These are phyloP conservation scores for Lachancea quebecensis DNA, from an alignment of 805 yeast species.

Conservation along the genomic window DNA sequence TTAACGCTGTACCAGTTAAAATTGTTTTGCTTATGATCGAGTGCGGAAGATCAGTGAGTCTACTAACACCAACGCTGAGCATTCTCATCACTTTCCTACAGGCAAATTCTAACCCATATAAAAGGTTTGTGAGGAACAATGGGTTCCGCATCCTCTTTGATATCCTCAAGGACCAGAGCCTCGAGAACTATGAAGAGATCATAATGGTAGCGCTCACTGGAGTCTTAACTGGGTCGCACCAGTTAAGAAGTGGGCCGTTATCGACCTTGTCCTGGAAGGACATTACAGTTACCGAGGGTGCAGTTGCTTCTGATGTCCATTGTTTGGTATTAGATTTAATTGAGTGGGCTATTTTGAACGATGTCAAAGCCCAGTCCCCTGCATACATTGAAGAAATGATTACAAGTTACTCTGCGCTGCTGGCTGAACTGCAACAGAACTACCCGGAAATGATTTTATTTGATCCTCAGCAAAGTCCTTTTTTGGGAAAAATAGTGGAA, in stretches of 20 bases:
- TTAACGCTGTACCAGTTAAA: slow-evolving; percentile 37
- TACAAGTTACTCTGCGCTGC: slow-evolving; percentile 19
- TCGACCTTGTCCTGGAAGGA: background rate
- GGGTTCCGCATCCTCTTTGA: slow-evolving; percentile 39
- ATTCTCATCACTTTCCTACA: slow-evolving; percentile 46
- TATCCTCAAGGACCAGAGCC: slow-evolving; percentile 36
- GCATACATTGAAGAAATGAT: slow-evolving; percentile 26
- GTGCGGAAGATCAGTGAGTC: background rate
- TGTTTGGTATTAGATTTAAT: slow-evolving; percentile 30
- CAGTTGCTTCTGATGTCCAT: background rate
- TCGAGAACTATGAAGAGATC: slow-evolving; percentile 33
- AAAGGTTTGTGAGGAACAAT: slow-evolving; percentile 43
- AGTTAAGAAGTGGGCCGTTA: background rate
- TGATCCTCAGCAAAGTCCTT: slow-evolving; percentile 27
- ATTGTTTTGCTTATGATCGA: slow-evolving; percentile 53
- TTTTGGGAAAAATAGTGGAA: slow-evolving; percentile 22
- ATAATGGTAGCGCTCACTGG: slow-evolving; percentile 42
- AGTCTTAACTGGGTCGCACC: slow-evolving; percentile 13
- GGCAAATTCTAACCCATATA: slow-evolving; percentile 41
- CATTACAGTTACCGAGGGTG: background rate
- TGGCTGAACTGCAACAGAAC: slow-evolving; percentile 26
- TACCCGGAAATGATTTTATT: slow-evolving; percentile 21
- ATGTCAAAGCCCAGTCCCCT: slow-evolving; percentile 34
- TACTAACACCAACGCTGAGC: slow-evolving; percentile 15
- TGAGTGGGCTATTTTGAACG: slow-evolving; percentile 34